phyloP scores from a whole-genome alignment of 139 green algal genomes.

The Chloropicon primus region DNA sequence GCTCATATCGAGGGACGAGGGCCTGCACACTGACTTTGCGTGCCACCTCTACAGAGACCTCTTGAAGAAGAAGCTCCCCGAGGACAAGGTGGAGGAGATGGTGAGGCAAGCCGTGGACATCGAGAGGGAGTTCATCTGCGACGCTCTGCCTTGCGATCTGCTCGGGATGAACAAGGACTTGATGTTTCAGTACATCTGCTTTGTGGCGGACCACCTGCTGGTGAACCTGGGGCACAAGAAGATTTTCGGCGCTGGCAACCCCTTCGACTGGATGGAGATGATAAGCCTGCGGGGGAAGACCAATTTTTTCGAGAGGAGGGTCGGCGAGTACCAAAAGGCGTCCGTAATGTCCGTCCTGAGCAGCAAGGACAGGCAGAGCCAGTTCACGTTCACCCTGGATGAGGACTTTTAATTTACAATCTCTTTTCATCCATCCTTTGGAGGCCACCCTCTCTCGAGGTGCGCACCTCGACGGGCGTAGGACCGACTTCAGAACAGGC shows the following conservation, averaged over 20 bases:
- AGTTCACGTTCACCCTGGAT: constrained; percentile 35
- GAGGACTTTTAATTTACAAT: constrained; percentile 36
- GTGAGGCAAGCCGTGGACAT: constrained; percentile 47
- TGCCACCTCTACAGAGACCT: constrained; percentile 43
- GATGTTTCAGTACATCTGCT: constrained; percentile 62
- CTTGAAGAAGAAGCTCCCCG: constrained; percentile 23
- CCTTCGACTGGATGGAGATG: constrained; percentile 80
- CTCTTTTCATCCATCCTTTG: too few relatives aligned
- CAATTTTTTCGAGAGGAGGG: constrained; percentile 76
- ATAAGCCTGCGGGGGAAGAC: constrained; percentile 70
- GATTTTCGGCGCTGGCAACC: constrained; percentile 52
- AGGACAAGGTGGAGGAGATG: constrained; percentile 28
- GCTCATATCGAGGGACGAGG: constrained; percentile 63
- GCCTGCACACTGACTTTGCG: constrained; percentile 63
- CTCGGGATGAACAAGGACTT: constrained; percentile 60
- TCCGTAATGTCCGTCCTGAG: constrained; percentile 51
- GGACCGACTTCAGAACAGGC: too few relatives aligned
- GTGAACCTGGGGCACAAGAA: constrained; percentile 32
- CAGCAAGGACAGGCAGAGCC: neutral
- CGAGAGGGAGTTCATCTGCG: constrained; percentile 52
- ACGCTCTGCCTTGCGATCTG: constrained; percentile 38
- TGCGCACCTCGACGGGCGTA: too few relatives aligned
- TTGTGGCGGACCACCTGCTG: constrained; percentile 60
- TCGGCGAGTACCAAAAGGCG: constrained; percentile 68
- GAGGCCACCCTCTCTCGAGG: too few relatives aligned